phyloP scores from a whole-genome alignment of 352 stramenopile genomes.

The Blastocystis hominis region DNA sequence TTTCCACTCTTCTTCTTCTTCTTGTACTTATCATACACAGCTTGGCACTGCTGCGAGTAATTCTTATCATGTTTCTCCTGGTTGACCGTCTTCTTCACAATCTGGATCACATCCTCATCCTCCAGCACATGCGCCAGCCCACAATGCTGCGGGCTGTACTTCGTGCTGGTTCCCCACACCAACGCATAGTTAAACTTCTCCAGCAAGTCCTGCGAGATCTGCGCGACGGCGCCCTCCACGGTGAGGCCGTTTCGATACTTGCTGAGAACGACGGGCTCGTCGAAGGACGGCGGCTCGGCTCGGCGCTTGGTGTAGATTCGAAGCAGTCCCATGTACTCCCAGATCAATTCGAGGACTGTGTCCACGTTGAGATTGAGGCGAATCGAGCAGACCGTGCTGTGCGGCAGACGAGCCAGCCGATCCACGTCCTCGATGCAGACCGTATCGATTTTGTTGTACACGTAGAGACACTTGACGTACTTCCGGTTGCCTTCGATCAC shows the following conservation, averaged over 20 bases:
- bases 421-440: conserved; percentile 93
- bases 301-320: conserved; percentile 95
- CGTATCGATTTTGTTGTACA: conserved; percentile 99
- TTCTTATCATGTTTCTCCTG: conserved; percentile 93
- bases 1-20: conserved; percentile 75
- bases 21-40: conserved; percentile 88
- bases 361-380: conserved; percentile 89
- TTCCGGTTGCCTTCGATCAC: conserved; percentile 92
- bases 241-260: conserved; percentile 77
- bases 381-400: conserved; percentile 43
- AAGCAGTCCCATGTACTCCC: conserved; percentile 92
- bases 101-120: conserved; percentile 94
- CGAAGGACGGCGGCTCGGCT: conserved; percentile 85
- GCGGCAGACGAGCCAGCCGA: not conserved
- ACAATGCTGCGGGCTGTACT: conserved; percentile 89
- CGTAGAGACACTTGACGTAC: conserved; percentile 96
- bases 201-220: conserved; percentile 80
- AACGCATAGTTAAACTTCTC: conserved; percentile 93
- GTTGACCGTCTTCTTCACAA: conserved; percentile 93
- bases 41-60: conserved; percentile 86
- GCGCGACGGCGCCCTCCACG: conserved; percentile 86
- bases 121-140: conserved; percentile 84
- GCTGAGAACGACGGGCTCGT: conserved; percentile 89
- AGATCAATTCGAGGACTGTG: conserved; percentile 84
- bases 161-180: conserved; percentile 92